Base-by-base conservation (phyloP, 768 basidiomycete genomes). In the Sarcomyxa edulis region DNA sequence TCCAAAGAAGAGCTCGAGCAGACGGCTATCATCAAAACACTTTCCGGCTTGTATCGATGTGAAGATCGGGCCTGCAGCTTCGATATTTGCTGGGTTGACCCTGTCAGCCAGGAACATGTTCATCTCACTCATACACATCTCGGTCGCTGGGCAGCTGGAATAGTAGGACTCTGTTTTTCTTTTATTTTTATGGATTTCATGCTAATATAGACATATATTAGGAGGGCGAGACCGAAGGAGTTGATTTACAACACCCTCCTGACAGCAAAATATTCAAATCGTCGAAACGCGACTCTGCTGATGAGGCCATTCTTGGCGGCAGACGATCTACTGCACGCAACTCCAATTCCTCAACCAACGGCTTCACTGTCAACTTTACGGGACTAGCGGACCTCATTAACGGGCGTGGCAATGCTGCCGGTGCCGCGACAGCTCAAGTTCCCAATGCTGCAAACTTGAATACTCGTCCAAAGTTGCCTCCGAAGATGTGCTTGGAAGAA, bases 201-300 rank as follows among this genome's bases (percentile, higher is more conserved):
- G 11, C 16, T 12, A 12, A 3, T 23, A n/a, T 18, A 23, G 26
- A 7, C 21, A 19, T 14, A 10, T 6, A 9, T 6, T 24, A 7
- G 26, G 34, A 7, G 26, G 14, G 34, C 19, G 12, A 35, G 26
- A 20, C 19, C 22, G 34, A 35, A 7, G 21, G 34, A 10, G 21
- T 35, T 35, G 34, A 23, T 14, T 10, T 35, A 24, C 21, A 35
- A 16, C 22, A 3, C 22, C 34, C 34, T 24, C 34, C 20, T 12
- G n/a, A 35, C 34, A 35, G 21, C 19, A 35, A 21, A 24, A 35
- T 35, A 3, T 35, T 35, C 12, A 12, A 35, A 23, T 7, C 34
- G 6, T 35, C n/a, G 21, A 22, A 20, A 4, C n/a, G 34, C 21
- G 26, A 35, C 21, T n/a, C 16, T 14, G 16, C 21, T 21, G 21